Base-by-base conservation (phyloP, 225 moss, liverwort and hornwort genomes). In the Rhytidiadelphus loreus region DNA sequence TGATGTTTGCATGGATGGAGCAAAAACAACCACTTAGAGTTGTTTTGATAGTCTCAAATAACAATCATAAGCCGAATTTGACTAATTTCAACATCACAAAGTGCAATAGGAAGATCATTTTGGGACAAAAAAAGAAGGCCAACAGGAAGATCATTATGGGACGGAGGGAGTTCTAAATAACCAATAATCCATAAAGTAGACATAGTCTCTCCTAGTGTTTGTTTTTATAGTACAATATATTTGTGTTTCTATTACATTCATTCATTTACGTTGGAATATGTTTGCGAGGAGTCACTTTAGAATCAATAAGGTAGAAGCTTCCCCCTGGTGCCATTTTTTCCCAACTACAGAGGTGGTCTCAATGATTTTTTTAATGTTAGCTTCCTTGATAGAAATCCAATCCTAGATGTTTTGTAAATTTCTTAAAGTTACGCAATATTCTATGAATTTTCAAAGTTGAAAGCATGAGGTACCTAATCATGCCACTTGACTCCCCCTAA, bases 211-310 rank as follows among this genome's bases (percentile, higher is more conserved):
- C 2, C 1, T 6, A 72, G 17, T 72, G 2, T 46, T 73, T 29
- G 2, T 46, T 46, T 3, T 46, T 73, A 46, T 73, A 7, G 7
- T 18, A 6, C 18, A 10, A 2, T 46, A 11, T 46, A 9, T 73
- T 43, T 26, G 26, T 41, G 3, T 70, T 70, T 41, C 0, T 70
- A 0, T 29, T 18, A 46, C 11, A 46, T 18, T 46, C 11, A 29
- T 2, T 17, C 17, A 18, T 29, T 29, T 46, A 73, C 2, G 4
- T 46, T 46, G 6, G 4, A 73, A 18, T 30, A 30, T 29, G 1
- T 46, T 73, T 73, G 6, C 30, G 0, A 17, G 0, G 18, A 46
- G 4, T 2, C 0, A 73, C 0, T 46, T n/a, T n/a, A n/a, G 11
- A 73, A 73, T 46, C 17, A 28, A 73, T 10, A 18, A 73, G 3